Evolutionary conservation across 2,329 filamentous ascomycete genomes (phyloP).

Genomic region (Nemania sp.): DNA sequence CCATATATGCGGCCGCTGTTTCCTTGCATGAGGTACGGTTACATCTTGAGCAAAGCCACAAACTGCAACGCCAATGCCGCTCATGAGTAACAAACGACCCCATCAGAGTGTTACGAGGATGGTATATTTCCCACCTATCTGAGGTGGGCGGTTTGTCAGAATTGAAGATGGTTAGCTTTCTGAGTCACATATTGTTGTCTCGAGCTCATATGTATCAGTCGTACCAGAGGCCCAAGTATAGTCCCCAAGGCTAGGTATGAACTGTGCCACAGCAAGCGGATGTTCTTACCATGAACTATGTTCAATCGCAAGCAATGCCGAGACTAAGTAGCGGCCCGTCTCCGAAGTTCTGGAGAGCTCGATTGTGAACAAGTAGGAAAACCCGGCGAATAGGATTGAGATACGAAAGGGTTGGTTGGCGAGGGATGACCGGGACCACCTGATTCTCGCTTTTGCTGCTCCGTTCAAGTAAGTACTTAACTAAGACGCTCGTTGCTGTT

Average conservation of each 20-base stretch:
- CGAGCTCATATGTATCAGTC: background rate
- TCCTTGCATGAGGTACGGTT: background rate
- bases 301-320: background rate
- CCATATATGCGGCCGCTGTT: background rate
- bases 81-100: background rate
- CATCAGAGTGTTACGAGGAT: background rate
- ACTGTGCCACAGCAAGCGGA: slow-evolving; percentile 8
- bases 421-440: background rate
- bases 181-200: background rate
- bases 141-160: background rate
- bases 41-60: slow-evolving; percentile 2
- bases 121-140: background rate
- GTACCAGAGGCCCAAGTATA: background rate
- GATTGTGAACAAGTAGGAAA: background rate
- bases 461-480: background rate
- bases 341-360: background rate
- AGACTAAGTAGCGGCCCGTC: background rate
- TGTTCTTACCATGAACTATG: slow-evolving; percentile 4
- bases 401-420: background rate
- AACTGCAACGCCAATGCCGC: background rate
- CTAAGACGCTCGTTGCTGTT: background rate
- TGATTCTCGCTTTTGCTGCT: background rate
- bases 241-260: slow-evolving; percentile 5
- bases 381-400: background rate
- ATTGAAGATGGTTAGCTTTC: background rate